A percentile compares a stretch with the other conserved stretches of the same genome.
phyloP scores from a whole-genome alignment of 768 basidiomycete genomes.

The Lentinula sp. region DNA sequence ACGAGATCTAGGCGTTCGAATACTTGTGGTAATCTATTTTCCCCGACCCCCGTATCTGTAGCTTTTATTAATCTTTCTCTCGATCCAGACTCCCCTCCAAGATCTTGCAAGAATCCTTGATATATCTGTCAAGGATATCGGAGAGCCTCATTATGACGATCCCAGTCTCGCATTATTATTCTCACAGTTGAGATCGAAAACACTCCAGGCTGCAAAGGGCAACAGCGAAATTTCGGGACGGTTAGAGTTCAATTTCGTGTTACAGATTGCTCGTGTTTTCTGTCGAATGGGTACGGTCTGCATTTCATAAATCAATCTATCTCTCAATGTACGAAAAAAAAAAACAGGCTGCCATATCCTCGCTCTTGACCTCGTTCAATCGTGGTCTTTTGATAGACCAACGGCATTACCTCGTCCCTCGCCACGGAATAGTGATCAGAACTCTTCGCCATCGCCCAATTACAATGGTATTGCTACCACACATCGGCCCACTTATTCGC shows the following conservation, averaged over 20 bases:
- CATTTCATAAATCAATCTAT: background rate
- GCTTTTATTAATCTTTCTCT: background rate
- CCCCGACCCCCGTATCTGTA: background rate
- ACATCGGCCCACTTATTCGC: constrained; percentile 40
- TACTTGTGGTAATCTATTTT: constrained; percentile 64
- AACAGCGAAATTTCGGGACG: constrained; percentile 85
- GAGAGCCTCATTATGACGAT: constrained; percentile 88
- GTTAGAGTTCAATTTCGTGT: constrained; percentile 91
- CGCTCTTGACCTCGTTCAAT: constrained; percentile 83
- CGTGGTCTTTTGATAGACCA: constrained; percentile 89
- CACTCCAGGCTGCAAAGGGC: constrained; percentile 88
- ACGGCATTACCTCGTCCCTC: constrained; percentile 19
- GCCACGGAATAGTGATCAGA: background rate
- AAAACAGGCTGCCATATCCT: constrained; percentile 81
- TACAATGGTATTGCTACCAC: constrained; percentile 33
- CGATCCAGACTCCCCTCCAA: constrained; percentile 66
- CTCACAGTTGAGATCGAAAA: constrained; percentile 83
- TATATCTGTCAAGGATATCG: constrained; percentile 56
- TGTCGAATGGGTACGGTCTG: constrained; percentile 83
- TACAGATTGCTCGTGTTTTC: constrained; percentile 91
- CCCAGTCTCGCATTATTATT: constrained; percentile 89
- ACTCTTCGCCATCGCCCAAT: constrained; percentile 16
- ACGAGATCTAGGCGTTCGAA: constrained; percentile 83
- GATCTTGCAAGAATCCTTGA: constrained; percentile 60
- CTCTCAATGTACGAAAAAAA: background rate